Conservation (phyloP, 495 filamentous ascomycete genomes). For the Talaromyces ruber region DNA sequence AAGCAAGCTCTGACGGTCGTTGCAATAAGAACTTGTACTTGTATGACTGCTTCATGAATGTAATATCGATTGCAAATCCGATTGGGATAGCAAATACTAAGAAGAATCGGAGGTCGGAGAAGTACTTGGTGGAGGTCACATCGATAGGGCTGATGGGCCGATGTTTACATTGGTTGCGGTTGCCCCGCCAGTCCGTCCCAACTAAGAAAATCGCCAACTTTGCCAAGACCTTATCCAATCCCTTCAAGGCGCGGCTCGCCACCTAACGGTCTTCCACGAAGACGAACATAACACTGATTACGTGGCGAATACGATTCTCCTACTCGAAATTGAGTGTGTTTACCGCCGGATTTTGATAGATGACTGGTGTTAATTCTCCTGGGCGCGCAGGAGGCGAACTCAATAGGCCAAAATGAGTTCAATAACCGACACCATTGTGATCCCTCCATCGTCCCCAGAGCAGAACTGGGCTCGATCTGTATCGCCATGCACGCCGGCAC, state of each 20-base stretch:
- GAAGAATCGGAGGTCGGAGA: not conserved
- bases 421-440: not conserved
- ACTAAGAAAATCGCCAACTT: constrained; percentile 26
- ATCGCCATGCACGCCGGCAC: constrained; percentile 8
- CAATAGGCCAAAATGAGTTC: not conserved
- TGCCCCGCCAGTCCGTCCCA: constrained; percentile 27
- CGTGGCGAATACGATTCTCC: not conserved
- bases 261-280: not conserved
- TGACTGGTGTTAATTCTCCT: not conserved
- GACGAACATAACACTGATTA: not conserved
- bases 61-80: not conserved
- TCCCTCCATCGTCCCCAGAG: constrained; percentile 27
- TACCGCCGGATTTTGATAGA: not conserved
- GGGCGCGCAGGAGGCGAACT: not conserved
- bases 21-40: not conserved
- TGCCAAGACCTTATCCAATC: constrained; percentile 26
- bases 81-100: not conserved
- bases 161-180: constrained; percentile 12
- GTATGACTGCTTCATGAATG: not conserved
- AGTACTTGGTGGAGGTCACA: not conserved
- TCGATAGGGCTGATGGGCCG: not conserved
- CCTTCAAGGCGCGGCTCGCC: not conserved
- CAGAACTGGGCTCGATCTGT: constrained; percentile 11
- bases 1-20: not conserved
- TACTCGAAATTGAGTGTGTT: not conserved